Evolutionary conservation across 108 stramenopile species (phyloP), one percentile per base, ranked within the genome.

Genomic region (Phaeodactylum tricornutum): DNA sequence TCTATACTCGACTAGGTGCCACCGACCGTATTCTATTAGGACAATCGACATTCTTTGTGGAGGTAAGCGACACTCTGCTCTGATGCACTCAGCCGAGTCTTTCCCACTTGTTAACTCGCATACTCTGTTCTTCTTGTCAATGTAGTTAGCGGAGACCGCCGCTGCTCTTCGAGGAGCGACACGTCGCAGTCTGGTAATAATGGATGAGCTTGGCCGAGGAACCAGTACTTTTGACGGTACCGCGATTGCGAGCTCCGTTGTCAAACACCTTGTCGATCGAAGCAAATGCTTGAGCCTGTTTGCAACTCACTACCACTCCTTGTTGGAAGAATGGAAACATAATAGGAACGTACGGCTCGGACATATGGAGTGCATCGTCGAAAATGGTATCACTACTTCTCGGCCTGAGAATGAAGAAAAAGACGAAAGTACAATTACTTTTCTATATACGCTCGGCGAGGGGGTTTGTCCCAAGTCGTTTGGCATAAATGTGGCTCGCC

Each of bases 1-100:
- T 99, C 49, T 98, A 94, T 53, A 99, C 99, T 29, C 77, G 99
- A 6, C 78, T 99, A 5, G 99, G 99, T n/a, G 99, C 99, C 2
- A 85, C 84, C 17, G 99, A 99, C 61, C 75, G 95, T n/a, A 96
- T 99, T 55, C 71, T 99, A 29, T 59, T 84, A 25, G 99, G 99
- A 0, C 96, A 99, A 57, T 93, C 90, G 14, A 99, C 99, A 3
- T 99, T 99, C 61, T 98, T 97, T 59, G 97, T 99, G 8, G 96
- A 97, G 59, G 58, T 59, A 59, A 49, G 58, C 19, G 44, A 8
- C 16, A 17, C 0, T n/a, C n/a, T n/a, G n/a, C n/a, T 41, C 21
- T 14, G 21, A 41, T 14, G 39, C 8, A 47, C 29, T 21, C 27
- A 32, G 21, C 17, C 21, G 47, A 24, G 24, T 28, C 12, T 47